Evolutionary conservation across 345 rosid genomes (phyloP), one percentile per base, ranked within the genome.

Genomic region (Eucalyptus curtisii): DNA sequence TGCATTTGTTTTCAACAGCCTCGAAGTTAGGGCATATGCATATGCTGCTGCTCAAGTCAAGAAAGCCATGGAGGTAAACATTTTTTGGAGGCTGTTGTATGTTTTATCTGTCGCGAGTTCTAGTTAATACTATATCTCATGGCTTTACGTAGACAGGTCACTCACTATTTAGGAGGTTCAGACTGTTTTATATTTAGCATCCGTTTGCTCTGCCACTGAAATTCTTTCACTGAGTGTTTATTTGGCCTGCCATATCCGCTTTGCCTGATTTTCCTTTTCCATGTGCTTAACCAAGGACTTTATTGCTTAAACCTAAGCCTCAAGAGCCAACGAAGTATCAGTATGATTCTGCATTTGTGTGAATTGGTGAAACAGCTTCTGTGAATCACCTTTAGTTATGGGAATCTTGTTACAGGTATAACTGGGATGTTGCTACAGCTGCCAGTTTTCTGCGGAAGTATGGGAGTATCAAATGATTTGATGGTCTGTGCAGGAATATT

Each of bases 301-400:
- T 97, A 86, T 91, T 97, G 87, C 95, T 97, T 91, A 98, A 97
- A 92, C 99, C 99, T 42, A 97, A 97, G 94, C 99, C 99, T 88
- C 99, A 97, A 93, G 99, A 97, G 93, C 99, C 99, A 22, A 96
- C 99, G 85, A 97, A 96, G 89, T 98, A 97, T 92, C 99, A 97
- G 96, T 97, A 93, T 53, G 90, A 61, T 57, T 91, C 86, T 16
- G 25, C 22, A 19, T 64, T 89, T 79, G 42, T 86, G 49, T 44
- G 5, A 42, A 44, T 42, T 66, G 15, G 15, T 61, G 13, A 27
- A 13, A 30, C 31, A 27, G 68, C 68, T 61, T 61, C 31, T 4
- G 3, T 61, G 16, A 61, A 27, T 61, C 31, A 27, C 16, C 8
- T 61, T 61, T 61, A 61, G 16, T 30, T 30, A 61, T 27, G 68